Evolutionary conservation across 345 rosid genomes (phyloP), one percentile per base, ranked within the genome.

Genomic region (Diplotaxis tenuifolia): DNA sequence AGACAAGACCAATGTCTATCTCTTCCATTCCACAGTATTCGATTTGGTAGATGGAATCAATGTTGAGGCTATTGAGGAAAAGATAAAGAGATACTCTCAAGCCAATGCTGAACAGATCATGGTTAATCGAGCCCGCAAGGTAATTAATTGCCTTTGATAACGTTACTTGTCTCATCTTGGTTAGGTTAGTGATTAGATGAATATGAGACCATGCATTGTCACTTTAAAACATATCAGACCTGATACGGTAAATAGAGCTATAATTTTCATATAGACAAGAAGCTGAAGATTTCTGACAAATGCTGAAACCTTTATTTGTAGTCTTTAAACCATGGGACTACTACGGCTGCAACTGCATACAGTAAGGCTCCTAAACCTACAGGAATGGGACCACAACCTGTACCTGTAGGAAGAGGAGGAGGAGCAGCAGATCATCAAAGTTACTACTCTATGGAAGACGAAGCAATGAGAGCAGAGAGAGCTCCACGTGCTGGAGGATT

Each of bases 101-200:
- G 97, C 90, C 75, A 96, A 92, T 83, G 93, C 93, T 22, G 97
- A 90, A 75, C 97, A 79, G 68, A 96, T 96, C 65, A 88, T 86
- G 87, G 79, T 89, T 45, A 96, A 88, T 80, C 89, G 88, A 61
- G 96, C 98, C 15, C 82, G 83, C 14, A 96, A 90, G 96, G 99
- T 96, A 78, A 27, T n/a, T 92, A 76, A 25, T 18, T 15, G 2
- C 62, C 40, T 53, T 7, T 50, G 31, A 12, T 27, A 20, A 32
- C 42, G 12, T 23, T 52, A 55, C 9, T 49, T 52, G n/a, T 11
- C 38, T 25, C 25, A 15, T 31, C 36, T 55, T 57, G 8, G 19
- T 68, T 67, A 21, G 49, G 21, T 62, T n/a, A 10, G 15, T 32
- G 65, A 31, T 34, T n/a, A 21, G 8, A 19, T 29, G 34, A 29